phyloP scores from a whole-genome alignment of 345 rosid genomes.

The Eucalyptus grandis region DNA sequence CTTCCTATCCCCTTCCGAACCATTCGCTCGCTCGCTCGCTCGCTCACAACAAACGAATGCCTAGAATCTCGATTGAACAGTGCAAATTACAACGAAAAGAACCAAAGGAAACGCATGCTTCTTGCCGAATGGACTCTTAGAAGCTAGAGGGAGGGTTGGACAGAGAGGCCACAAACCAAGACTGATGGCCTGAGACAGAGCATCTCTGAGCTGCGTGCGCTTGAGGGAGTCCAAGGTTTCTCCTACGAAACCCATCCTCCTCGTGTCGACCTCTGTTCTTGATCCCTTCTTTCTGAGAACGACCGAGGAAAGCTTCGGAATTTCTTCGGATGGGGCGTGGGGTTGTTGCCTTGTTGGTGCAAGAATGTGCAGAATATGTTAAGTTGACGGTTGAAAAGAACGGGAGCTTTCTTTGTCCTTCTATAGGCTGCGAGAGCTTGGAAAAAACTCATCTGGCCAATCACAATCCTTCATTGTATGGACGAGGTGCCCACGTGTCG shows the following conservation, averaged over 20 bases:
- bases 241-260: slow-evolving; percentile 14
- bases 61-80: not conserved
- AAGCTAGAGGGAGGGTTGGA: not conserved
- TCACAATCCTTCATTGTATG: not conserved
- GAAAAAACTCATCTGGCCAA: not conserved
- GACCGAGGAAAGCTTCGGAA: not conserved
- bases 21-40: not conserved
- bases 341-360: not conserved
- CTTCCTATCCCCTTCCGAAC: not conserved
- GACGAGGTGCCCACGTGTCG: not conserved
- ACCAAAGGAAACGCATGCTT: not conserved
- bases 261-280: not conserved
- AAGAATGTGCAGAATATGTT: not conserved
- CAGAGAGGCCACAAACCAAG: slow-evolving; percentile 21
- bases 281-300: not conserved
- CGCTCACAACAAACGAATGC: not conserved
- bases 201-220: slow-evolving; percentile 35
- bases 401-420: not conserved
- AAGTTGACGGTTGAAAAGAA: not conserved
- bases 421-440: not conserved
- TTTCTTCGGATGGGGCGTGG: not conserved
- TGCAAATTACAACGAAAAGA: not conserved
- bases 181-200: slow-evolving; percentile 28
- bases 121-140: not conserved
- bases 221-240: slow-evolving; percentile 27